Evolutionary conservation across 129 eudicot species (phyloP), one percentile per base, ranked within the genome.

Genomic region (Arctium lappa): DNA sequence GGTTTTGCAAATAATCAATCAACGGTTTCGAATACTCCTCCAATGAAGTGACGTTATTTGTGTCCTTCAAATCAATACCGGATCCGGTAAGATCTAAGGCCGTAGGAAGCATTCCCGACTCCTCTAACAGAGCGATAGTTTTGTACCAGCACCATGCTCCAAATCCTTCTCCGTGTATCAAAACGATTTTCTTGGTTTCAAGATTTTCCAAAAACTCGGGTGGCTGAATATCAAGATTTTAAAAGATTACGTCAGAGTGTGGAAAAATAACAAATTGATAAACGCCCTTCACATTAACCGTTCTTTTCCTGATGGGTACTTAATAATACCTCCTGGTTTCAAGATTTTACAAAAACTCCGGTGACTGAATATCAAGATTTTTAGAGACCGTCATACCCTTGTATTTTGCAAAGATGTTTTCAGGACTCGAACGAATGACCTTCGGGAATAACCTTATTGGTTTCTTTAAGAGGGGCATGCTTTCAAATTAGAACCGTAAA

Each of bases 111-210:
- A 96, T 86, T 65, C 97, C 97, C 0, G 92, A 81, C 86, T 96
- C 99, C 85, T 96, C 98, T 78, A 96, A 87, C 16, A 89, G 83
- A 56, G 98, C 91, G 83, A 96, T 91, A 74, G 85, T 96, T 87
- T 96, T 96, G 85, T 96, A 96, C 99, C 99, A 96, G 80, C 99
- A 93, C 99, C 99, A 96, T 82, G 99, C 99, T 79, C 99, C 99
- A 74, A 96, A 93, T 34, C 99, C 99, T 88, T 93, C 99, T 68
- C 99, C 99, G 37, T 96, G 99, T 62, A 96, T 86, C 87, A 96
- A 81, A 80, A 96, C 90, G 69, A 96, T 30, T 75, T 89, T 91
- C 87, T 90, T 93, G 70, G 92, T 89, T 83, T 89, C 91, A 69
- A 96, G 74, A 73, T 89, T 93, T 33, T 96, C 99, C 90, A 93